Evolutionary conservation across 2,329 filamentous ascomycete genomes (phyloP), one percentile per base, ranked within the genome.

Genomic region (Graphilbum sp.): DNA sequence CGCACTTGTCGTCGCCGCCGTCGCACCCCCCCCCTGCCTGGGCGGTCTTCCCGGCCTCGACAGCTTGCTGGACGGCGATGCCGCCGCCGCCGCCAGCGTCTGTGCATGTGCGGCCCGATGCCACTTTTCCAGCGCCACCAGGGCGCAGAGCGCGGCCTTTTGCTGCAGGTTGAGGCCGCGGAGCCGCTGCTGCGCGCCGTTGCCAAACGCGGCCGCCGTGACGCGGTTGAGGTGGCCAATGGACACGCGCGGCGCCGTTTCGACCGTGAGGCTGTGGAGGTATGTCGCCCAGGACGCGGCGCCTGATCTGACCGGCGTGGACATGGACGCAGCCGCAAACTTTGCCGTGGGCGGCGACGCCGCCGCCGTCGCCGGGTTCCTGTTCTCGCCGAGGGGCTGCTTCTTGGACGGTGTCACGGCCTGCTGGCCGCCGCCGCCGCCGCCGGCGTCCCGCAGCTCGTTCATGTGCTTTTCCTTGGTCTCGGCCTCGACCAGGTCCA

Each of bases 221-320:
- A 96, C 79, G 49, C 84, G 86, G 53, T 90, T 93, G 50, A 98
- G 74, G 54, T 98, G 90, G 1, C 75, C 75, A 47, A 98, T 92
- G 21, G 76, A 85, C 24, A 86, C 90, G 42, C 87, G 78, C 3
- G 90, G 90, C 2, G 90, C 90, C 2, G 72, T 92, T 51, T 84
- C 73, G 6, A 75, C 59, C 0, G 82, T 92, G 36, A 90, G 64
- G 8, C 60, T 57, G 45, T 67, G 66, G 20, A 81, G 58, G 10
- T 76, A 76, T 27, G 58, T 55, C 10, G 67, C 54, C 45, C 43
- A 45, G 1, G 42, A 39, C 0, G 41, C 23, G n/a, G 34, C 32
- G 2, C 33, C 18, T 2, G 45, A 75, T 7, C 7, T 25, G 52
- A 24, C 66, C 59, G 52, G 47, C 1, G 48, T 45, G 8, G 56